A percentile compares a stretch with the other conserved stretches of the same genome.
These are phyloP conservation scores for Cyberlindnera meyerae DNA, from an alignment of 805 yeast genomes.

Conservation along the genomic window DNA sequence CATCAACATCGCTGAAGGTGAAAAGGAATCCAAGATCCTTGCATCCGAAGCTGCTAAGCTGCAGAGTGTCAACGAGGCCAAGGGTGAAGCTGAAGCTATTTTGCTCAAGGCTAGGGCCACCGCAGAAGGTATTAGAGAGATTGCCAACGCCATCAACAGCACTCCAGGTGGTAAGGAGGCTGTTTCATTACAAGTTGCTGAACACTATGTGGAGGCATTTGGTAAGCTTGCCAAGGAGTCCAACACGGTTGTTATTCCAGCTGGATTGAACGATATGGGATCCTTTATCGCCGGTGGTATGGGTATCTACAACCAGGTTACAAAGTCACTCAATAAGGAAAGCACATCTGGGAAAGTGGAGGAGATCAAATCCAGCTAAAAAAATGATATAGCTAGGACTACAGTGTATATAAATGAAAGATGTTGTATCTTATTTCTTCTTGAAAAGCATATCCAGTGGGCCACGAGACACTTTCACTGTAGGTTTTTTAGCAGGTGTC, in stretches of 20 bases:
- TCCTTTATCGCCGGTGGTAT: conserved; percentile 72
- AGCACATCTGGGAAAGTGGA: conserved; percentile 4
- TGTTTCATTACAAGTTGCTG: conserved; percentile 74
- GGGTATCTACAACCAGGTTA: conserved; percentile 60
- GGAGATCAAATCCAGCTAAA: no score
- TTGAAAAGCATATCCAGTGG: conserved; percentile 65
- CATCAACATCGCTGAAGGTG: conserved; percentile 82
- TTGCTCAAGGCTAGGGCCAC: conserved; percentile 64
- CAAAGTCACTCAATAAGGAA: conserved; percentile 15
- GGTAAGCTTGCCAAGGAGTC: conserved; percentile 78
- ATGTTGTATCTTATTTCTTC: conserved; percentile 26
- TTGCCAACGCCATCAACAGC: conserved; percentile 62
- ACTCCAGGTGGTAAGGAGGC: conserved; percentile 74
- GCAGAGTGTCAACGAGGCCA: conserved; percentile 61
- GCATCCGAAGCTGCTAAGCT: conserved; percentile 69
- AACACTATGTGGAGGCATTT: conserved; percentile 77
- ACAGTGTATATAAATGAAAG: background rate
- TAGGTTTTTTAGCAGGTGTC: conserved; percentile 30
- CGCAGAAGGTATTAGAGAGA: conserved; percentile 59
- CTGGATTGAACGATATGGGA: conserved; percentile 70
- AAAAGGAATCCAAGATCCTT: conserved; percentile 61
- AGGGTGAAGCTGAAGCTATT: conserved; percentile 70
- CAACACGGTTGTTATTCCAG: conserved; percentile 73
- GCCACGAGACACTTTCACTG: conserved; percentile 55
- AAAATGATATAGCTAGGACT: no score